Evolutionary conservation across 2,329 filamentous ascomycete species (phyloP), one percentile per base, ranked within the genome.

Genomic region (Pseudogymnoascus sp.): DNA sequence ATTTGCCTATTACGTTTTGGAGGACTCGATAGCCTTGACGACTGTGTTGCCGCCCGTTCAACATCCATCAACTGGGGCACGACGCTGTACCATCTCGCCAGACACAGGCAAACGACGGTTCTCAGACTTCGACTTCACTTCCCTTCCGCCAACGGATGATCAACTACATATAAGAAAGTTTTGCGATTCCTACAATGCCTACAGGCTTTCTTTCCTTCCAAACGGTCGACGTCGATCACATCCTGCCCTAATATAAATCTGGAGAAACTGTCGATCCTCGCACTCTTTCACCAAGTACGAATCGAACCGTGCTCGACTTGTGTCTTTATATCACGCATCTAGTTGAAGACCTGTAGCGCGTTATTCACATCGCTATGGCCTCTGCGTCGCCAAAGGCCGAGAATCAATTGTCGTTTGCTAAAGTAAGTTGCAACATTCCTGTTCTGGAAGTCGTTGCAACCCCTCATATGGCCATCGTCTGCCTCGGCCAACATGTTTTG

Each of bases 331-430:
- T 52, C 45, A 52, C 45, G 26, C 26, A 52, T 52, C 9, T 52
- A 52, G 45, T 52, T 52, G 45, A 52, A 52, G 45, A 52, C 15
- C 18, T 52, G 26, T 52, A 52, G 45, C 45, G 45, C 45, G 45
- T 52, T 52, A 33, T 57, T 34, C 15, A 41, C 48, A 62, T 59
- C 38, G 66, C 60, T 21, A 82, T 82, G 79, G 75, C 78, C 63
- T 74, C 77, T 52, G 71, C 75, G 60, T 74, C 75, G 61, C 69
- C 70, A 67, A 72, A 77, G 63, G 78, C 80, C 65, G 65, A 75
- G 60, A 74, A 75, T 59, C 84, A 82, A 73, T 80, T 85, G 67
- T 89, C 87, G 41, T 91, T 91, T 77, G 88, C 88, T 9, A 48
- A 48, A 45, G 10, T 52, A 38, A 57, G 5, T 39, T 18, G 12